Conservation (phyloP, 306 rosid genomes). For the Cercis canadensis region DNA sequence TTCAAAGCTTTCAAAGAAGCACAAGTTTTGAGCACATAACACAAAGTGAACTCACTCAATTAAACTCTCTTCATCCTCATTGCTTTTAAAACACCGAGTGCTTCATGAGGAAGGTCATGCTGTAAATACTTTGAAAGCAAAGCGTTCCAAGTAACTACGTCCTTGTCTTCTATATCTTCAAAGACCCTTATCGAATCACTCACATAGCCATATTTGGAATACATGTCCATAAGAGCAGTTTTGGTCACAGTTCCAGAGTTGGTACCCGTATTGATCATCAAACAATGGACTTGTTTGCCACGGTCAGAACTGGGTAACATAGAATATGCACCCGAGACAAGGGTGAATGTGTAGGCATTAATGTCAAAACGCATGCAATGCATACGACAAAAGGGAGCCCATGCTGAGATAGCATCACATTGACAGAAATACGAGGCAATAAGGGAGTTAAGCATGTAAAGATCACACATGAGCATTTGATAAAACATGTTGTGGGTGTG, state of each 20-base stretch:
- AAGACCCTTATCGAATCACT: constrained; percentile 51
- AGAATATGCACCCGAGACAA: constrained; percentile 54
- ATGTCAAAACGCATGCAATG: constrained; percentile 44
- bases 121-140: constrained; percentile 52
- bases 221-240: constrained; percentile 65
- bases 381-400: constrained; percentile 46
- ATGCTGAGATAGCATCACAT: constrained; percentile 39
- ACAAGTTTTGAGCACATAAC: constrained; percentile 69
- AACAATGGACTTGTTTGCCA: constrained; percentile 55
- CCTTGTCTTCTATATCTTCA: constrained; percentile 61
- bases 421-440: constrained; percentile 49
- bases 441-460: constrained; percentile 47
- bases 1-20: constrained; percentile 56
- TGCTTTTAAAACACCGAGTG: constrained; percentile 47
- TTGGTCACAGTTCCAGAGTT: constrained; percentile 52
- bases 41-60: constrained; percentile 60
- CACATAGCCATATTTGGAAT: constrained; percentile 51
- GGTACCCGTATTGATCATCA: constrained; percentile 52
- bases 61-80: constrained; percentile 60
- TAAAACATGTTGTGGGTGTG: constrained; percentile 45
- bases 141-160: constrained; percentile 69
- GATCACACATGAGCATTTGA: constrained; percentile 43
- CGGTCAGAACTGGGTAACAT: constrained; percentile 29
- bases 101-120: constrained; percentile 52
- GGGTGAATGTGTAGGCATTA: constrained; percentile 53